Base-by-base conservation (phyloP, 2,329 filamentous ascomycete species). In the Ophiostoma quercus region DNA sequence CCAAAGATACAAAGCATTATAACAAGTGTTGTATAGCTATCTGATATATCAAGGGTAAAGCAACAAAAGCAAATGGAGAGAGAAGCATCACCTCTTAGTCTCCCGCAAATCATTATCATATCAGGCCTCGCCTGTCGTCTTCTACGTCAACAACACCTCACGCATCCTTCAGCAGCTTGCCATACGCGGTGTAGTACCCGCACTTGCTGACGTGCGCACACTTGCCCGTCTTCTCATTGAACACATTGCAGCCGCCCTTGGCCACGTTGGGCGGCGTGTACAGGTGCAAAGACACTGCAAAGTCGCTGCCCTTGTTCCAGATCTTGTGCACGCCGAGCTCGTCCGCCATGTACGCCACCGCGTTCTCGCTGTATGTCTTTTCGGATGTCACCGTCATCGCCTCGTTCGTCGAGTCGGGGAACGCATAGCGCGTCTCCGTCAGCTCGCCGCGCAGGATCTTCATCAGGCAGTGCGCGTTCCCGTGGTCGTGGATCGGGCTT, bases 181-280 rank as follows among this genome's bases (percentile, higher is more conserved):
- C 87, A 78, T 84, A 88, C 67, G 79, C 83, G 66, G 91, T 94
- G 79, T 87, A 92, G 80, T 91, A 91, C 71, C 87, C 85, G 76
- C 87, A 89, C 76, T 91, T 90, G 71, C 84, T 84, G 66, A 93
- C 84, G 77, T 92, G 90, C 74, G 84, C 90, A 71, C 85, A 87
- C 78, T 88, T 88, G 68, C 94, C 91, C 3, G 92, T 96, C 74
- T 84, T 83, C 73, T 89, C 86, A 75, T 94, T 87, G 78, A 94
- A 97, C 76, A 94, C 87, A 76, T 92, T 86, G 79, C 92, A 96
- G 32, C 94, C 94, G 71, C 87, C 86, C 71, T 86, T 90, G 51
- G 92, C 92, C 51, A 94, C 93, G 76, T 97, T 96, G 2, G 94
- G 94, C 47, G 94, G 94, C 16, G 92, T 94, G 77, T 95, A 95